Percentiles rank a stretch among this genome's conserved stretches.
Evolutionary conservation across 2,329 filamentous ascomycete species (phyloP).

Genomic region (Basipetospora chlamydospora): DNA sequence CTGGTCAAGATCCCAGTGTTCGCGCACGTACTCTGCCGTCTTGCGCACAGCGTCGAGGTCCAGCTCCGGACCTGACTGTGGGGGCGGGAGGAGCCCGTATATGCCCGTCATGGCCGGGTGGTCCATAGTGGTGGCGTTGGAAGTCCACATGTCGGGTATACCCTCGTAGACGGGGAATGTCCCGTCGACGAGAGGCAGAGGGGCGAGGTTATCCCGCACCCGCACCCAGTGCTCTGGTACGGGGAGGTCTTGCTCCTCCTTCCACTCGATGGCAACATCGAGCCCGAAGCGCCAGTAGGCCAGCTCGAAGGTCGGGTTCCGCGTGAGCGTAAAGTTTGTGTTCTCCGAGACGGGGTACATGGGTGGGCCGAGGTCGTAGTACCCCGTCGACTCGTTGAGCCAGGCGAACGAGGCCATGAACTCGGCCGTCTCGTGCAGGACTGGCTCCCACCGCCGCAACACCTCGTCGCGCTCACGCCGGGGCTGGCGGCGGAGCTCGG

Average conservation of each 20-base stretch:
- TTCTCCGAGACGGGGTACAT: conserved; percentile 38
- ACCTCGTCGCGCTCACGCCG: conserved; percentile 18
- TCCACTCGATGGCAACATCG: conserved; percentile 37
- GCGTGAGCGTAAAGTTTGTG: conserved; percentile 38
- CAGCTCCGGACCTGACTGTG: conserved; percentile 18
- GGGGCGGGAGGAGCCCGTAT: conserved; percentile 27
- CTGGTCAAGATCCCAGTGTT: conserved; percentile 23
- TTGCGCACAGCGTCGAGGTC: conserved; percentile 20
- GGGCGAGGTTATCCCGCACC: conserved; percentile 36
- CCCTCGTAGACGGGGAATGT: conserved; percentile 42
- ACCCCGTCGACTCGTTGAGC: conserved; percentile 32
- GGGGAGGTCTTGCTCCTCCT: conserved; percentile 26
- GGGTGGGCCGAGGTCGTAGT: conserved; percentile 34
- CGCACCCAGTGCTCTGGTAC: conserved; percentile 29
- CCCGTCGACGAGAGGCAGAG: conserved; percentile 31
- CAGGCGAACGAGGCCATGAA: conserved; percentile 46
- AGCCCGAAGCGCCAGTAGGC: conserved; percentile 49
- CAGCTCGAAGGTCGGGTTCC: conserved; percentile 45
- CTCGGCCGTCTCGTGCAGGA: conserved; percentile 36
- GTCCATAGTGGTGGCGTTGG: conserved; percentile 22
- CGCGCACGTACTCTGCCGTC: conserved; percentile 23
- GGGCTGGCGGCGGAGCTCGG: conserved; percentile 30
- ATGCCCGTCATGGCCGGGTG: conserved; percentile 28
- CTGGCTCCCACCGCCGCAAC: conserved; percentile 34
- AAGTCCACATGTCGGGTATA: conserved; percentile 25